A percentile compares a stretch with the other conserved stretches of the same genome.
These are phyloP conservation scores for Podospora didyma DNA, from an alignment of 495 filamentous ascomycete genomes.

Conservation along the genomic window DNA sequence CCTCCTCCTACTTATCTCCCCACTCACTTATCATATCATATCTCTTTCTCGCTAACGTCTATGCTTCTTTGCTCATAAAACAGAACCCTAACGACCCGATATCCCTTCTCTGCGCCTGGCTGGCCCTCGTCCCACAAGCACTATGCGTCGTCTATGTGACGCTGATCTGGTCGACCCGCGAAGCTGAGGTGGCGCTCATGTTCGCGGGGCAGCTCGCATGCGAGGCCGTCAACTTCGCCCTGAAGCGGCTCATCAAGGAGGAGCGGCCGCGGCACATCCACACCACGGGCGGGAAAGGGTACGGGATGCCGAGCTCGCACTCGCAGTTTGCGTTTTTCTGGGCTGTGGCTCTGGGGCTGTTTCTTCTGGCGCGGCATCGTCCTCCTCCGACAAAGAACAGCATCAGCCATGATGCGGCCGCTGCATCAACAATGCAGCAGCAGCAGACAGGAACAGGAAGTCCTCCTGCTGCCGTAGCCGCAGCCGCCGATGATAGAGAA, in stretches of 20 bases:
- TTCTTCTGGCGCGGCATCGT: slow-evolving; percentile 72
- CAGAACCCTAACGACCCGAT: slow-evolving; percentile 83
- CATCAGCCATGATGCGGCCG: background rate
- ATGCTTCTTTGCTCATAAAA: background rate
- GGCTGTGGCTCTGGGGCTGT: slow-evolving; percentile 73
- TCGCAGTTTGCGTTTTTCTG: slow-evolving; percentile 93
- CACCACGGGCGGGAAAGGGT: slow-evolving; percentile 74
- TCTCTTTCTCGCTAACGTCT: no score
- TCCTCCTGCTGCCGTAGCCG: slow-evolving; percentile 4
- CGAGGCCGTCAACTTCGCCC: slow-evolving; percentile 84
- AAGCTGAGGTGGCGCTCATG: slow-evolving; percentile 86
- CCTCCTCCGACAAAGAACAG: slow-evolving; percentile 40
- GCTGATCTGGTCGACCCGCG: slow-evolving; percentile 82
- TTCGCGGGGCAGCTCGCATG: slow-evolving; percentile 89
- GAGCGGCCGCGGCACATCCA: slow-evolving; percentile 76
- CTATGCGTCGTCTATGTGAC: slow-evolving; percentile 87
- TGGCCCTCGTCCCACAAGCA: slow-evolving; percentile 87
- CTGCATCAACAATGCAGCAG: no score
- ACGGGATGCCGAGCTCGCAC: slow-evolving; percentile 98
- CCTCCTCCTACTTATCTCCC: background rate
- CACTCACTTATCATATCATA: slow-evolving; percentile 8
- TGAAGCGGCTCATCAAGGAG: slow-evolving; percentile 90
- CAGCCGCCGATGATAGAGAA: background rate
- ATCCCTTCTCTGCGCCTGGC: slow-evolving; percentile 85
- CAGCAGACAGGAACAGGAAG: no score